phyloP scores from a whole-genome alignment of 1,284 basidiomycete genomes.

The Sutorius eximius region DNA sequence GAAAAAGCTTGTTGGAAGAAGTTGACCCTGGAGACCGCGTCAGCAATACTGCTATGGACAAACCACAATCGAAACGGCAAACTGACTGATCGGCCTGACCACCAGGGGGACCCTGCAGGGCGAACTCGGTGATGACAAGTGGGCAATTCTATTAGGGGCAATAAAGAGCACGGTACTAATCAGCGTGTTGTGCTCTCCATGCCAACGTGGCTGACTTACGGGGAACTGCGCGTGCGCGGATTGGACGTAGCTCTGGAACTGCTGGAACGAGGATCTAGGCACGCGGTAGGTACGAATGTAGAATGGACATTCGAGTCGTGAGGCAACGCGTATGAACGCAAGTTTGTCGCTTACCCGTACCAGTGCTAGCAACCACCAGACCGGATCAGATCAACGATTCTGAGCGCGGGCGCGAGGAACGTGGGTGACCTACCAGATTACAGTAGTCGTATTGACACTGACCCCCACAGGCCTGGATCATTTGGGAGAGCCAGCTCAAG shows the following conservation, averaged over 20 bases:
- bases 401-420: neutral
- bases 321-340: neutral
- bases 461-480: constrained; percentile 35
- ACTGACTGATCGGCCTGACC: constrained; percentile 37
- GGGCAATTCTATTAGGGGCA: constrained; percentile 8
- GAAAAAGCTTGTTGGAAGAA: constrained; percentile 36
- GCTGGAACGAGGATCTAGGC: constrained; percentile 21
- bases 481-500: constrained; percentile 36
- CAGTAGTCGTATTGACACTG: constrained; percentile 35
- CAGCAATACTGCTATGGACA: neutral
- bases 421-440: constrained; percentile 26
- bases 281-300: neutral
- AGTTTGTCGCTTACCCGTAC: constrained; percentile 30
- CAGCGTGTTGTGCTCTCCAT: neutral
- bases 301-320: neutral
- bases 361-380: constrained; percentile 28
- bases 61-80: neutral
- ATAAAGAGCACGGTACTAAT: neutral
- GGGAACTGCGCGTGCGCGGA: constrained; percentile 33
- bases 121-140: constrained; percentile 35
- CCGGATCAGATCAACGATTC: neutral
- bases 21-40: constrained; percentile 14
- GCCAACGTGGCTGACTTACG: constrained; percentile 10
- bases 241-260: constrained; percentile 32
- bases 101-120: constrained; percentile 33